Evolutionary conservation across 345 rosid genomes (phyloP), one percentile per base, ranked within the genome.

Genomic region (Populus ilicifolia): DNA sequence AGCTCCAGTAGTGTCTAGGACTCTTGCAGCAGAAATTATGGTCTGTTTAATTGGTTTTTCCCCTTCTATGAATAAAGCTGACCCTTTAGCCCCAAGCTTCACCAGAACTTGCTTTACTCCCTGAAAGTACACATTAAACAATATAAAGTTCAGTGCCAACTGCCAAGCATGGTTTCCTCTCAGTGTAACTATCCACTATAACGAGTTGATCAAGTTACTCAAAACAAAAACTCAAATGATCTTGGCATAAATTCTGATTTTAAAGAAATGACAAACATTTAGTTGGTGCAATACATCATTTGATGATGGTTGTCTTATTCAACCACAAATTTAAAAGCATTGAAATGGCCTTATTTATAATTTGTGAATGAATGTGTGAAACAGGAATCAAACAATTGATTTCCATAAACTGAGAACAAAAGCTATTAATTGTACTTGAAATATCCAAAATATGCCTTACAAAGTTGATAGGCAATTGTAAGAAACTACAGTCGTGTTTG

Each of bases 1-100:
- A 1, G 99, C 99, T 72, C 99, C 99, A 14, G 99, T 96, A 2
- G 99, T 92, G 86, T 96, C 99, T 2, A 93, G 56, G 16, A 93
- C 97, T 82, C 81, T 87, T 72, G 86, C 79, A 70, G 96, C 96
- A 17, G 90, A 76, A 81, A 96, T 87, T 33, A 90, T 85, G 18
- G 97, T 86, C 77, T 96, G 99, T 76, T 73, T 85, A 69, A 92
- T 87, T 30, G 97, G 92, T 41, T 89, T 79, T 73, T 92, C 76
- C 36, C 97, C 96, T 83, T 93, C 84, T 33, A 90, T 84, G 67
- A 96, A 93, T 64, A 96, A 72, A 48, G 93, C 96, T 27, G 98
- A 92, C 59, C 99, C 99, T 82, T 88, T 89, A 29, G 85, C 87
- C 35, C 99, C 99, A 30, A 93, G 99, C 89, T 96, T 96, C 75